phyloP scores from a whole-genome alignment of 2,329 filamentous ascomycete species.

The Polytolypa hystricis region DNA sequence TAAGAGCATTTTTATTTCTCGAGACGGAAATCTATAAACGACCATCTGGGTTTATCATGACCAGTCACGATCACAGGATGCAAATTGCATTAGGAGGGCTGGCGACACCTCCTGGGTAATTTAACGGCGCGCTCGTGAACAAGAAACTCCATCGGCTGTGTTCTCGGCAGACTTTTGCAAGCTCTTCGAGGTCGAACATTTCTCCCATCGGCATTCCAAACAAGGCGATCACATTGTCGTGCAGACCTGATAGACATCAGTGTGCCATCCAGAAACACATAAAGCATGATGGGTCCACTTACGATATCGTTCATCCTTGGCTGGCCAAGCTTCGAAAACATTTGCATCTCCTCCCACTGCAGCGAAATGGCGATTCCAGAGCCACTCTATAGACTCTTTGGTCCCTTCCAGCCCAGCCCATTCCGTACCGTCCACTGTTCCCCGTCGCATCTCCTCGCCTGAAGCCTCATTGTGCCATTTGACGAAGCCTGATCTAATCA shows the following conservation, averaged over 20 bases:
- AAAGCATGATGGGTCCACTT: constrained; percentile 24
- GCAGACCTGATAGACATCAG: constrained; percentile 30
- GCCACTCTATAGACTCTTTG: constrained; percentile 21
- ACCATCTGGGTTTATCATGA: no score
- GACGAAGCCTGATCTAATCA: constrained; percentile 41
- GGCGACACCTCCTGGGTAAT: constrained; percentile 43
- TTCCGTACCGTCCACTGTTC: constrained; percentile 17
- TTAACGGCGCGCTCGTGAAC: constrained; percentile 49
- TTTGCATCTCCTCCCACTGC: constrained; percentile 45
- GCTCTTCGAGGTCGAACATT: constrained; percentile 44
- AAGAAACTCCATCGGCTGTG: constrained; percentile 49
- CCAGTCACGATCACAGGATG: constrained; percentile 27
- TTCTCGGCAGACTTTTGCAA: constrained; percentile 43
- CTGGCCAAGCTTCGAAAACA: constrained; percentile 30
- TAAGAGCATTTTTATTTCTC: no score
- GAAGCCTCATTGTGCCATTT: not conserved
- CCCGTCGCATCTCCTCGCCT: constrained; percentile 20
- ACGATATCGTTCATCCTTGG: constrained; percentile 4
- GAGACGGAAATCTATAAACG: no score
- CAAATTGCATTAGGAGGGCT: constrained; percentile 34
- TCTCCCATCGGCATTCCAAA: constrained; percentile 48
- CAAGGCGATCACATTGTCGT: constrained; percentile 39
- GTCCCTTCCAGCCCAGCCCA: constrained; percentile 34
- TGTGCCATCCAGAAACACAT: constrained; percentile 23
- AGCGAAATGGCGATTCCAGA: constrained; percentile 45